Evolutionary conservation across 345 rosid species (phyloP).

Genomic region (Sisymbrium irio): DNA sequence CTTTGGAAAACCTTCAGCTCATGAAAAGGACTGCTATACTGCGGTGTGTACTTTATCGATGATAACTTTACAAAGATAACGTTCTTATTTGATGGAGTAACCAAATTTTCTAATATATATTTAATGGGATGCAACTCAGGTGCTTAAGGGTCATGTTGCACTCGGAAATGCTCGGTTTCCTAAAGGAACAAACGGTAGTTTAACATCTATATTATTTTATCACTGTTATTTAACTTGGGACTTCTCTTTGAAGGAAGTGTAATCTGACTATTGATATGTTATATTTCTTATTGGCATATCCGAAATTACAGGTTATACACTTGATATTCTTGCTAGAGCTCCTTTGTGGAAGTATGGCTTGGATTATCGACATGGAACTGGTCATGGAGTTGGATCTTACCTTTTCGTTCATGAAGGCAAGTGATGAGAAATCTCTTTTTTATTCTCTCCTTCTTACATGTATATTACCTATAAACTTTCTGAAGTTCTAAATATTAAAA

Average conservation of each 20-base stretch:
- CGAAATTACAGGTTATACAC: constrained; percentile 57
- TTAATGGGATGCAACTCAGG: constrained; percentile 40
- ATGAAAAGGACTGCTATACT: constrained; percentile 85
- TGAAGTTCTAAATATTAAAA: background rate
- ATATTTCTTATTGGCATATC: background rate
- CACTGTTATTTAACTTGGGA: background rate
- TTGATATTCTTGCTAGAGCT: constrained; percentile 90
- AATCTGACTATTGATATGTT: background rate
- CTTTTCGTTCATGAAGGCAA: constrained; percentile 94
- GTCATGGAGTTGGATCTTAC: constrained; percentile 98
- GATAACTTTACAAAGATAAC: background rate
- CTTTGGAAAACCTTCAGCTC: constrained; percentile 91
- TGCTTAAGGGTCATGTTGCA: constrained; percentile 91
- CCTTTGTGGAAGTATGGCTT: constrained; percentile 93
- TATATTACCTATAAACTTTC: background rate
- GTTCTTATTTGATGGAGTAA: background rate
- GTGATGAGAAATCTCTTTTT: constrained; percentile 21
- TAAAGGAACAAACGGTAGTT: constrained; percentile 79
- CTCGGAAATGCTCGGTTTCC: constrained; percentile 86
- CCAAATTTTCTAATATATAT: background rate
- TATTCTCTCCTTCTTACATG: background rate
- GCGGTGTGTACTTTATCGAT: constrained; percentile 58
- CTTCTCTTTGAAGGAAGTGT: background rate
- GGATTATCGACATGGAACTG: constrained; percentile 97
- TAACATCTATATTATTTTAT: too few species aligned